phyloP scores from a whole-genome alignment of 192 early-diverging fungal species.

The Rhizoclosmatium globosum region DNA sequence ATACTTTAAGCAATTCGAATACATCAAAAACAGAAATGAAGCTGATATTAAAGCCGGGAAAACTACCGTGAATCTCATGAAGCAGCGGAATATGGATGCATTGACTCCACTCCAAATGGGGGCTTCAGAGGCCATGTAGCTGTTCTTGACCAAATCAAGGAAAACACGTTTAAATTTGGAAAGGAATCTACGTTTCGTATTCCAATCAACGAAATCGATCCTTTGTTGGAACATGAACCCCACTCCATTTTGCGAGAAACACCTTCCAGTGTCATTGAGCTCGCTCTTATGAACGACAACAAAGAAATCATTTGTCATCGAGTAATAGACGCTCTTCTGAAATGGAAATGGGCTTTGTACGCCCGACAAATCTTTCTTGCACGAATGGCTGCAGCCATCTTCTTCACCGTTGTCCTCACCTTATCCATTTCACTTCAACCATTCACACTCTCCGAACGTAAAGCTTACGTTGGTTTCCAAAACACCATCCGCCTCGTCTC shows the following conservation, averaged over 20 bases:
- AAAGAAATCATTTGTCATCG: constrained; percentile 30
- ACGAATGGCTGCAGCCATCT: constrained; percentile 4
- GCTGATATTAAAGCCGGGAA: constrained; percentile 4
- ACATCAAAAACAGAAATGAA: constrained; percentile 1
- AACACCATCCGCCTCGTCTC: neutral
- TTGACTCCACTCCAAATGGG: constrained; percentile 33
- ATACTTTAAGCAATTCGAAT: neutral
- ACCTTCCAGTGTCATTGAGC: constrained; percentile 7
- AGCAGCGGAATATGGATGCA: constrained; percentile 20
- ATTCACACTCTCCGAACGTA: neutral
- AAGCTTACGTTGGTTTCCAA: neutral
- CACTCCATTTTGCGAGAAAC: neutral
- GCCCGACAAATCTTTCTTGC: constrained; percentile 26
- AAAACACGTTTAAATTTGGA: constrained; percentile 16
- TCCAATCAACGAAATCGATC: constrained; percentile 25
- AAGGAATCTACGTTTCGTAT: constrained; percentile 23
- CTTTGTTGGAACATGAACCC: constrained; percentile 5
- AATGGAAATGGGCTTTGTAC: constrained; percentile 43
- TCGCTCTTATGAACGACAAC: constrained; percentile 35
- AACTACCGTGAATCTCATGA: constrained; percentile 1
- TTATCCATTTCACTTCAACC: constrained; percentile 28
- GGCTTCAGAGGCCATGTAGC: neutral
- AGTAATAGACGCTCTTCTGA: constrained; percentile 27
- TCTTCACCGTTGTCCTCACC: neutral
- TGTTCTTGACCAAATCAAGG: constrained; percentile 17